These are phyloP conservation scores for apple (Malus domestica) DNA, from an alignment of 306 rosid genomes.

Conservation along the genomic window ASM211411v1 NC_041794.1:7192501-7193000, in stretches of 20 bases:
- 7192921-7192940: neutral
- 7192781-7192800: too few species aligned
- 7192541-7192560: neutral
- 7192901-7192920: neutral
- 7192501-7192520: neutral
- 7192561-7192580: neutral
- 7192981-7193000: neutral
- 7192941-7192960: neutral
- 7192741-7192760: neutral
- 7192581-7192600: neutral
- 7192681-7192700: neutral
- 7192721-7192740: neutral
- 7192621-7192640: neutral
- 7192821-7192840: too few species aligned
- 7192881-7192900: too few species aligned
- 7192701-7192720: neutral
- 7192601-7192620: neutral
- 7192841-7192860: too few species aligned
- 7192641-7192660: neutral
- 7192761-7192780: too few species aligned
- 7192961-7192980: neutral
- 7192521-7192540: constrained; percentile 12
- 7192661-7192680: neutral
- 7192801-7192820: too few species aligned
- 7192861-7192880: neutral